These are phyloP conservation scores for Penicillium digitatum DNA, from an alignment of 2,329 filamentous ascomycete genomes.

Conservation along the genomic window DNA sequence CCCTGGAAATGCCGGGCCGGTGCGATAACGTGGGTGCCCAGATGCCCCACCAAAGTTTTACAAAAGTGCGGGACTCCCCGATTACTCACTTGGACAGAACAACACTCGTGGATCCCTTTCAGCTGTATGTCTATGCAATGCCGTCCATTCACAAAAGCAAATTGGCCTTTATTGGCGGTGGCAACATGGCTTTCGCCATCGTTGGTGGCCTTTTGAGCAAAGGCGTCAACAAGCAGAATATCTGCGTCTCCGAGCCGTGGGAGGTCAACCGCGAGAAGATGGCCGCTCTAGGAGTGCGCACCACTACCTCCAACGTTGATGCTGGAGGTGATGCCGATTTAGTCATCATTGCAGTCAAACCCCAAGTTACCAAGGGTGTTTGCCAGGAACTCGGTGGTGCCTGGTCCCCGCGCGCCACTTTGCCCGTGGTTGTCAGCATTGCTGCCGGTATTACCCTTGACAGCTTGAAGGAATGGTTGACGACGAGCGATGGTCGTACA, in stretches of 20 bases:
- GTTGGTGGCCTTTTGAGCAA: conserved; percentile 32
- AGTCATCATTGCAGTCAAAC: conserved; percentile 36
- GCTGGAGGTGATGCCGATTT: conserved; percentile 30
- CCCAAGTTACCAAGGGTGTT: conserved; percentile 32
- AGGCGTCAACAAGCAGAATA: conserved; percentile 30
- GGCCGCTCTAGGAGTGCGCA: conserved; percentile 28
- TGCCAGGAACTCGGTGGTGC: conserved; percentile 31
- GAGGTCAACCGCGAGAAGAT: conserved; percentile 36
- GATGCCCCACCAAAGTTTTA: conserved; percentile 14
- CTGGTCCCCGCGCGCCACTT: conserved; percentile 22
- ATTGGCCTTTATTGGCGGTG: conserved; percentile 36
- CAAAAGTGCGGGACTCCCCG: conserved; percentile 12
- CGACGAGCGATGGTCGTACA: conserved; percentile 22
- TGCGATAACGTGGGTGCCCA: background rate
- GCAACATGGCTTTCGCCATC: conserved; percentile 38
- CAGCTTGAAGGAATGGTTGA: conserved; percentile 30
- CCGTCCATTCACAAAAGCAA: conserved; percentile 32
- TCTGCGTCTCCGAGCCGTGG: conserved; percentile 36
- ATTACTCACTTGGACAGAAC: background rate
- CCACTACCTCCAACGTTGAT: conserved; percentile 30
- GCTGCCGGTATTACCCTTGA: conserved; percentile 34
- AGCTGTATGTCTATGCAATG: conserved; percentile 17
- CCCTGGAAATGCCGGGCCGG: background rate
- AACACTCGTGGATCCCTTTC: background rate
- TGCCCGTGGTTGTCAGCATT: conserved; percentile 35